These are phyloP conservation scores for Colletotrichum scovillei DNA, from an alignment of 2,329 filamentous ascomycete genomes.

Conservation along the genomic window DNA sequence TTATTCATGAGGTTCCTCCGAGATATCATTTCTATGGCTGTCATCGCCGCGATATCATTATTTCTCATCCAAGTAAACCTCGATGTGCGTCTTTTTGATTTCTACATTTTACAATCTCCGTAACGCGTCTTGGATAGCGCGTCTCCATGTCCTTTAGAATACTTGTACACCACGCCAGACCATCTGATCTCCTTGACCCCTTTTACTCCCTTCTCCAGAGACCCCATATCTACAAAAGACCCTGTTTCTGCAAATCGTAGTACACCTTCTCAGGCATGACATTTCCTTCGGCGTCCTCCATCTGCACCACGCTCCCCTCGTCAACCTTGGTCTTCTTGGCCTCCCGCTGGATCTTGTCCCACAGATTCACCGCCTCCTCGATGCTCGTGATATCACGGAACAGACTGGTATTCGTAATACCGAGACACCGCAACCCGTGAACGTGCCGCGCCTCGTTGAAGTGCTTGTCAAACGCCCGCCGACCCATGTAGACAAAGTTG, in stretches of 20 bases:
- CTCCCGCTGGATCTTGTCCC: slow-evolving; percentile 93
- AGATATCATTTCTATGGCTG: not conserved
- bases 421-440: slow-evolving; percentile 92
- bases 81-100: not conserved
- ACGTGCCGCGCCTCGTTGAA: slow-evolving; percentile 96
- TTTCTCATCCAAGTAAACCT: not conserved
- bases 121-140: not conserved
- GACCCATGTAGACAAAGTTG: slow-evolving; percentile 98
- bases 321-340: slow-evolving; percentile 81
- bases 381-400: slow-evolving; percentile 96
- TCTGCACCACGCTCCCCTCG: slow-evolving; percentile 90
- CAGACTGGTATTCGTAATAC: slow-evolving; percentile 89
- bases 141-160: not conserved
- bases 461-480: slow-evolving; percentile 96
- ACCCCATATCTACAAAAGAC: slow-evolving; percentile 70
- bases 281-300: slow-evolving; percentile 97
- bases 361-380: slow-evolving; percentile 86
- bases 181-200: not conserved
- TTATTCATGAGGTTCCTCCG: not conserved
- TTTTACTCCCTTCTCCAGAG: not conserved
- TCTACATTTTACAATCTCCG: not conserved
- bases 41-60: not conserved
- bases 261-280: slow-evolving; percentile 99
- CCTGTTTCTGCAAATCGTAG: slow-evolving; percentile 92
- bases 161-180: slow-evolving; percentile 7